Percentiles rank a stretch among this genome's conserved stretches.
These are phyloP conservation scores for Rhodotorula diobovata DNA, from an alignment of 768 basidiomycete species.

Conservation along the genomic window DNA sequence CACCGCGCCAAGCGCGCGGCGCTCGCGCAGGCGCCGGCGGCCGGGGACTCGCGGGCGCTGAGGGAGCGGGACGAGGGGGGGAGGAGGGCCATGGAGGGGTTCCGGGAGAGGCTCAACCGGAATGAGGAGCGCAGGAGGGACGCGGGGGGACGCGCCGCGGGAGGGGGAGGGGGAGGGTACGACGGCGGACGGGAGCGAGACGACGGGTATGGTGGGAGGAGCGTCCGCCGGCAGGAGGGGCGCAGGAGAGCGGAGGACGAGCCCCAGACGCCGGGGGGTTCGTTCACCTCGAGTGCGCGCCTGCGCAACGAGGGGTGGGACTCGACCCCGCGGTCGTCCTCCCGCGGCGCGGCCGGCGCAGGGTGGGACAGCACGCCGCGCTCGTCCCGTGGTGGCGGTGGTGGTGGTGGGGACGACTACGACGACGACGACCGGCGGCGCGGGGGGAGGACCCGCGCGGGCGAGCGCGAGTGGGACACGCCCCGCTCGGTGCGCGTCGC, in stretches of 20 bases:
- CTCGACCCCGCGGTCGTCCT: constrained; percentile 60
- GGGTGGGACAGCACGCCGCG: neutral
- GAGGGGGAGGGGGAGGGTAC: constrained; percentile 44
- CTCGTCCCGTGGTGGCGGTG: neutral
- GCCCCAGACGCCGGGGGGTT: constrained; percentile 27
- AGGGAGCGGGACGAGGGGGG: constrained; percentile 29
- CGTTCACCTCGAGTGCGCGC: constrained; percentile 58
- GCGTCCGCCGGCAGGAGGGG: constrained; percentile 44
- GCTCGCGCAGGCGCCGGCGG: constrained; percentile 55
- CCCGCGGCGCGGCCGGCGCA: constrained; percentile 16
- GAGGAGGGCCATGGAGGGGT: constrained; percentile 47
- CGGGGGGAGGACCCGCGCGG: neutral
- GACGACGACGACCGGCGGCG: constrained; percentile 4
- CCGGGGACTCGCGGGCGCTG: constrained; percentile 42
- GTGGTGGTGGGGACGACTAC: neutral
- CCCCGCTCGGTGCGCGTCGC: constrained; percentile 35
- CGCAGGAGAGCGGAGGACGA: constrained; percentile 9
- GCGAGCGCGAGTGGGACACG: constrained; percentile 42
- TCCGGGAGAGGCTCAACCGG: constrained; percentile 80
- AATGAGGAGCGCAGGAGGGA: constrained; percentile 51
- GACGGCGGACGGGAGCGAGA: constrained; percentile 46
- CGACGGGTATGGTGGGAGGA: neutral
- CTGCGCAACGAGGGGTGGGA: constrained; percentile 93
- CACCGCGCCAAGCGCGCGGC: constrained; percentile 66
- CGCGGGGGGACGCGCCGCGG: constrained; percentile 45